Evolutionary conservation across 2,329 filamentous ascomycete genomes (phyloP), one percentile per base, ranked within the genome.

Genomic region (Paramyrothecium roridum): DNA sequence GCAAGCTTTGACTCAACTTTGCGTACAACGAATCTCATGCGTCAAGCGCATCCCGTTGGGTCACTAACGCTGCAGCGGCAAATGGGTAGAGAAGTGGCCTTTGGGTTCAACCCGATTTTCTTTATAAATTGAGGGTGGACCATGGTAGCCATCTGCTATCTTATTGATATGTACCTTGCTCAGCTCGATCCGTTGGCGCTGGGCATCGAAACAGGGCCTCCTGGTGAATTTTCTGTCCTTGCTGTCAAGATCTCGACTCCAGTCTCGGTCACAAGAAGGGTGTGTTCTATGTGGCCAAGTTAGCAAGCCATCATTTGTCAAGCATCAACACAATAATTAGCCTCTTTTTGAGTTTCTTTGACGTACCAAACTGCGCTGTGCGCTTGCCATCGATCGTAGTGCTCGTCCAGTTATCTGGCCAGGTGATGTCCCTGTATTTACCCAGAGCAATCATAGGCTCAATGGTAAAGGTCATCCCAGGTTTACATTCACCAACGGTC

Each of bases 351-450:
- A 30, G 10, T 10, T 30, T 30, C 26, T 30, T n/a, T 10, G 26
- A 30, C 26, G 10, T 76, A 91, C 88, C 89, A 68, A 99, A 99
- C 70, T 99, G 95, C 11, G 95, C 95, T 17, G 93, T 96, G 69
- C 85, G 80, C 73, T 89, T 90, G 52, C 95, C 95, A 70, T 99
- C 95, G 55, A 87, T 84, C 0, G 95, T 99, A 6, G 91, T 90
- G 73, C 92, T 96, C 1, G 95, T 99, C 95, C 95, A 99, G 77
- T 98, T 91, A 71, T 99, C 95, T 1, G 95, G 95, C 95, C 95
- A 99, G 1, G 92, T 98, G 71, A 95, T 89, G 69, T 99, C 95
- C 59, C 86, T 86, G 73, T 96, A 90, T 58, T 90, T 93, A 56
- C 95, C 95, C 54, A 97, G 73, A 45, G 91, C 92, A 70, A 99